phyloP scores from a whole-genome alignment of 83 land plant genomes.

The Picea mariana region DNA sequence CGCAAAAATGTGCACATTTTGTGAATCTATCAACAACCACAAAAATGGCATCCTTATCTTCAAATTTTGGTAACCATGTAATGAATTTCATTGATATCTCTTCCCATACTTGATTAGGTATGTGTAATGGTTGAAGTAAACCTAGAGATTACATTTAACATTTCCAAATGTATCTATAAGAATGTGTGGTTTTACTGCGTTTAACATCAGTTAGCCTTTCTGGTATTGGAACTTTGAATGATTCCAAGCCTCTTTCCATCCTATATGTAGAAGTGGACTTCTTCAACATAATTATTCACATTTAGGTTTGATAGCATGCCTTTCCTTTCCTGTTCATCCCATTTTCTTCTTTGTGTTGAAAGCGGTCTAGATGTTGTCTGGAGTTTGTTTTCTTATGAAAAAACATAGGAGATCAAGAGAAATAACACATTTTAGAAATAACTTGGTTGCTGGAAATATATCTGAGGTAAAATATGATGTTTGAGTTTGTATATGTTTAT shows the following conservation, averaged over 20 bases:
- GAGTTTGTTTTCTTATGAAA: slow-evolving; percentile 33
- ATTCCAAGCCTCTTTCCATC: slow-evolving; percentile 3
- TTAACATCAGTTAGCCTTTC: slow-evolving; percentile 69
- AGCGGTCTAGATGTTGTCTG: neutral
- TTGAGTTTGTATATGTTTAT: neutral
- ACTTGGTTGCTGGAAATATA: neutral
- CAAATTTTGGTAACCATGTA: too few species aligned
- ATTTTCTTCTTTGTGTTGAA: too few species aligned
- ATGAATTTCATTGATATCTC: too few species aligned
- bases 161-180: too few species aligned
- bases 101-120: too few species aligned
- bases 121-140: too few species aligned
- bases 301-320: slow-evolving; percentile 55
- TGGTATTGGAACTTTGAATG: slow-evolving; percentile 32
- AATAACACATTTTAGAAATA: slow-evolving; percentile 9
- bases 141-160: slow-evolving; percentile 7
- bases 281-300: slow-evolving; percentile 21
- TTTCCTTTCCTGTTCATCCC: neutral
- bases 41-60: too few species aligned
- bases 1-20: too few species aligned
- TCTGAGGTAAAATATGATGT: slow-evolving; percentile 51
- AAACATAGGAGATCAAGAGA: slow-evolving; percentile 82
- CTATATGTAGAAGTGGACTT: too few species aligned
- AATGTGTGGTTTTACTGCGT: slow-evolving; percentile 66
- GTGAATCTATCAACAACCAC: too few species aligned